Conservation (phyloP, 805 yeast species). For the Metschnikowia cerradonensis region DNA sequence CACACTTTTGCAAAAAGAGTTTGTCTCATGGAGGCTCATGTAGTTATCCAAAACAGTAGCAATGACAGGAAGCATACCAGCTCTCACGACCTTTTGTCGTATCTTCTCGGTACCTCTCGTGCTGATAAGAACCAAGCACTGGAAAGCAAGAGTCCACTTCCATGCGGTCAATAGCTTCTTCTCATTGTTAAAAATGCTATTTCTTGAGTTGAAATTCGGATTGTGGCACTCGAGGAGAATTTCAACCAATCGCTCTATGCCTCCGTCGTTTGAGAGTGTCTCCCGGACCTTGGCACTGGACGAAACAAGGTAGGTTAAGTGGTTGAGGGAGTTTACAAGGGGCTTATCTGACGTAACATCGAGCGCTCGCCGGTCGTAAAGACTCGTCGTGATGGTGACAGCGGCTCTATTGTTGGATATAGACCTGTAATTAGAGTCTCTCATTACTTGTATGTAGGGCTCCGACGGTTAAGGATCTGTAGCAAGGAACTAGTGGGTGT, state of each 20-base stretch:
- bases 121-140: constrained; percentile 85
- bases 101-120: constrained; percentile 89
- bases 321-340: constrained; percentile 84
- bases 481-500: neutral
- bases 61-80: constrained; percentile 86
- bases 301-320: constrained; percentile 80
- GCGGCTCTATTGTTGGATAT: constrained; percentile 82
- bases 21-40: constrained; percentile 42
- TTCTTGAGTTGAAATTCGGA: constrained; percentile 26
- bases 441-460: constrained; percentile 32
- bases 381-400: constrained; percentile 81
- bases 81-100: constrained; percentile 80
- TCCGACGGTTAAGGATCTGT: neutral
- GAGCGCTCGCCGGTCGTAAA: constrained; percentile 88
- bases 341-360: constrained; percentile 90
- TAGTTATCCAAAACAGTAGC: constrained; percentile 92
- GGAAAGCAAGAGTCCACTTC: constrained; percentile 96
- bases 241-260: constrained; percentile 80
- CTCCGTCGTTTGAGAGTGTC: constrained; percentile 85
- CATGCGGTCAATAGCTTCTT: constrained; percentile 68
- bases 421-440: constrained; percentile 84
- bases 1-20: constrained; percentile 20
- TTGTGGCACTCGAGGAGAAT: constrained; percentile 77
- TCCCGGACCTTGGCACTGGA: constrained; percentile 88
- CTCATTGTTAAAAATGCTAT: constrained; percentile 34